Percentiles rank a stretch among this genome's conserved stretches.
Evolutionary conservation across 441 rosid species (phyloP).

Genomic region (Populus hybrid): DNA sequence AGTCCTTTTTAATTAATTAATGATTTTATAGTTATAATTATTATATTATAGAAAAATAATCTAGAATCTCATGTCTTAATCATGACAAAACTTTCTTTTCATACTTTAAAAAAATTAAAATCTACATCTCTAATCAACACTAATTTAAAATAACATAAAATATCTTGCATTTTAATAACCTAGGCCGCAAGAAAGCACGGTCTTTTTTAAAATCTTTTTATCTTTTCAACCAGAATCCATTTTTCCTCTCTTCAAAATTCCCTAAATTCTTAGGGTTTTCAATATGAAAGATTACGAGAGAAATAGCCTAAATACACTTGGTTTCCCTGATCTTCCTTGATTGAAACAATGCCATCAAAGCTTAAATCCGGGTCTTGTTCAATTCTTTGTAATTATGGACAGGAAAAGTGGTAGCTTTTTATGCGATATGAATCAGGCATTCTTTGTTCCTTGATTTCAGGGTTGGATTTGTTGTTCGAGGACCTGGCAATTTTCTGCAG

Average conservation of each 20-base stretch:
- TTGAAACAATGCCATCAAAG: neutral
- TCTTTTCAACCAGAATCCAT: neutral
- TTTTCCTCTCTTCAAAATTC: neutral
- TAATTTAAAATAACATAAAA: no score
- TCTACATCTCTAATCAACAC: neutral
- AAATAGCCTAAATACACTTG: neutral
- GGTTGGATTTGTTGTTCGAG: neutral
- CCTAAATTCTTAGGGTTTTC: neutral
- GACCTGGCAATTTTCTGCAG: neutral
- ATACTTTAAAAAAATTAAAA: neutral
- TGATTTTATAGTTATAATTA: no score
- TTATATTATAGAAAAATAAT: no score
- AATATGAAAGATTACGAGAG: neutral
- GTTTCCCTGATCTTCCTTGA: neutral
- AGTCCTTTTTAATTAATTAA: no score
- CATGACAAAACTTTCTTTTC: neutral
- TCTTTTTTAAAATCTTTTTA: neutral
- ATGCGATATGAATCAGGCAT: neutral
- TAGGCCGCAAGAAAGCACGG: neutral
- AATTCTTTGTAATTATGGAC: neutral
- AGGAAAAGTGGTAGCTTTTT: neutral
- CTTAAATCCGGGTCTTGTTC: neutral
- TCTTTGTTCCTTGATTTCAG: neutral
- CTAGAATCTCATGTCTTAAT: neutral
- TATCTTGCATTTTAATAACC: neutral